Base-by-base conservation (phyloP, 2,329 filamentous ascomycete species). In the Purpureocillium lavendulum region DNA sequence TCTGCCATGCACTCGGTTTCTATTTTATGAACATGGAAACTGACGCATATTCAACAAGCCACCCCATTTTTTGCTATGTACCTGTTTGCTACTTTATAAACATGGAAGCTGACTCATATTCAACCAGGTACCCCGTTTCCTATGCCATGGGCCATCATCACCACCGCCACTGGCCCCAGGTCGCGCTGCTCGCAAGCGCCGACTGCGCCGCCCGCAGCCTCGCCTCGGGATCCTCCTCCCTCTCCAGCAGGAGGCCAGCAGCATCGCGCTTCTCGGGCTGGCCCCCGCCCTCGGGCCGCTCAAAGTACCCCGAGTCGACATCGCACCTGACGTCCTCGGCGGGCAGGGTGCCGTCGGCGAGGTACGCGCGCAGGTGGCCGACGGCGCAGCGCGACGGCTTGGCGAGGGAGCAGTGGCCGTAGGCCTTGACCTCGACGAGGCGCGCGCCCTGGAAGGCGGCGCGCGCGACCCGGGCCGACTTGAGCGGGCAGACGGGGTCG, bases 401-500 rank as follows among this genome's bases (percentile, higher is more conserved):
- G 0, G 64, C 57, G 4, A 62, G 36, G 1, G 63, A 62, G 38
- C 63, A 66, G 39, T 69, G 65, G 0, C 66, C 66, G 12, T 68
- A 69, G 0, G 60, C 66, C 37, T 60, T 51, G 30, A 68, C 56
- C 39, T 66, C 61, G 1, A 70, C 48, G 2, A 69, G 50, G 3
- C 54, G 53, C 4, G 65, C 64, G 2, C 52, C 60, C 12, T 53
- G 51, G 40, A 65, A 68, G 0, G 56, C 55, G 2, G 48, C 47
- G 3, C 55, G 53, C 0, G 66, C 65, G 0, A 49, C 52, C 17
- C 49, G 49, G 1, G 66, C 65, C 3, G 65, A 67, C 1, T 56
- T 43, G 1, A 68, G 44, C 2, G 66, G 59, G 16, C 75, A 80
- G 1, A 81, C 72, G 0, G 78, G 77, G 4, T 62, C 58, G 21